These are phyloP conservation scores for Vitellaria paradoxa DNA, from an alignment of 179 eudicot genomes.

Conservation along the genomic window DNA sequence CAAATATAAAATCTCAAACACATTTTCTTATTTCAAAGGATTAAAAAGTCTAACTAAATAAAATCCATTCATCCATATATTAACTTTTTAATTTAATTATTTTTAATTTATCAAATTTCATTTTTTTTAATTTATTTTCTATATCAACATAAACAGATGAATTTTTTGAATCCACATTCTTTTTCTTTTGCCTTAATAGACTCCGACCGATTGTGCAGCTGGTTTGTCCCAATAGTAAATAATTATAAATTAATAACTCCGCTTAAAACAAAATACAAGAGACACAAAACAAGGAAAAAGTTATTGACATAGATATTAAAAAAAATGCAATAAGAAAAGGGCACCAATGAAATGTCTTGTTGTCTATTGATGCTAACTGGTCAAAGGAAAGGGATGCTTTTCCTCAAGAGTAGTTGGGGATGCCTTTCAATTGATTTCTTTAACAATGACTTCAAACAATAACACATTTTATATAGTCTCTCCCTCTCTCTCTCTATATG, in stretches of 20 bases:
- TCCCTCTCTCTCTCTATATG: background rate
- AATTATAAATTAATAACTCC: background rate
- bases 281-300: background rate
- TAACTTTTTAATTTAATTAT: no score
- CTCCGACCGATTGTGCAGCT: no score
- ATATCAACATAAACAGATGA: no score
- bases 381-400: slow-evolving; percentile 6
- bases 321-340: background rate
- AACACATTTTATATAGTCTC: background rate
- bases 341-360: background rate
- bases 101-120: no score
- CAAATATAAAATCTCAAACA: no score
- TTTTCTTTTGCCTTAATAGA: no score
- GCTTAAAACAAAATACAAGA: background rate
- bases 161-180: no score
- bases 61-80: no score
- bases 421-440: background rate
- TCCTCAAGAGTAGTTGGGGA: slow-evolving; percentile 3
- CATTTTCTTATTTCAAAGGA: no score
- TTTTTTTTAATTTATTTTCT: no score
- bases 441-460: background rate
- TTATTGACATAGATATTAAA: background rate
- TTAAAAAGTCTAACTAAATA: no score
- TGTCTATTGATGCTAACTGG: background rate
- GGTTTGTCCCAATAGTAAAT: background rate